phyloP scores from a whole-genome alignment of 2,329 filamentous ascomycete genomes.

The Claviceps pazoutovae region DNA sequence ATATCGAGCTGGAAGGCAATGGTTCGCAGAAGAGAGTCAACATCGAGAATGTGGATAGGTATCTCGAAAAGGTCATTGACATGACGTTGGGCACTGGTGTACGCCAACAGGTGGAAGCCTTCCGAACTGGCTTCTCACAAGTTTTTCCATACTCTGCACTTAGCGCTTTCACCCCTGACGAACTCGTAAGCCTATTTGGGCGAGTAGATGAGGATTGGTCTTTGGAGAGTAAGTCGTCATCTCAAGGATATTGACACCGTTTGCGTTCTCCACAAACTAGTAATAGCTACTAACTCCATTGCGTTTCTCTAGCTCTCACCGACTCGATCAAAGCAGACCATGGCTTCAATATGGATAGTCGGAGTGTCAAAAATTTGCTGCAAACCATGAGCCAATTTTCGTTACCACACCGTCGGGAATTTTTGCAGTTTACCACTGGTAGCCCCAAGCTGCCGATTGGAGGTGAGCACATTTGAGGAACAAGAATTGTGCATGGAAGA shows the following conservation, averaged over 20 bases:
- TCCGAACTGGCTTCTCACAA: slow-evolving; percentile 80
- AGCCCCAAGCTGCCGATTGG: slow-evolving; percentile 97
- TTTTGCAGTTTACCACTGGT: slow-evolving; percentile 93
- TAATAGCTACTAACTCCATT: background rate
- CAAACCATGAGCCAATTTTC: slow-evolving; percentile 87
- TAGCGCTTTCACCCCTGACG: slow-evolving; percentile 85
- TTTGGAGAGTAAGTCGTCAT: slow-evolving; percentile 65
- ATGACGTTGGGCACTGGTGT: slow-evolving; percentile 85
- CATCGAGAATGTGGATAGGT: slow-evolving; percentile 81
- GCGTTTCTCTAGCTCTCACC: slow-evolving; percentile 56
- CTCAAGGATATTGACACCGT: background rate
- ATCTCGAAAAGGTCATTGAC: slow-evolving; percentile 81
- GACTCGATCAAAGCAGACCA: slow-evolving; percentile 98
- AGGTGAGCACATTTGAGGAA: slow-evolving; percentile 44
- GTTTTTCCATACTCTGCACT: slow-evolving; percentile 93
- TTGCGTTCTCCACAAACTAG: too few species aligned
- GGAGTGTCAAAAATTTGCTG: slow-evolving; percentile 81
- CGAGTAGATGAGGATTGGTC: slow-evolving; percentile 92
- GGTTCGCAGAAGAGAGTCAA: slow-evolving; percentile 65
- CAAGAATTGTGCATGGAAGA: background rate
- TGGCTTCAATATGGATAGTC: slow-evolving; percentile 96
- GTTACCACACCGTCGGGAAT: slow-evolving; percentile 66
- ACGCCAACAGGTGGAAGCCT: slow-evolving; percentile 77
- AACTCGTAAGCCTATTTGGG: slow-evolving; percentile 89
- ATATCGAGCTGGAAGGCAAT: slow-evolving; percentile 65